phyloP scores from a whole-genome alignment of 352 stramenopile species.

The Elongisporangium senticosum region DNA sequence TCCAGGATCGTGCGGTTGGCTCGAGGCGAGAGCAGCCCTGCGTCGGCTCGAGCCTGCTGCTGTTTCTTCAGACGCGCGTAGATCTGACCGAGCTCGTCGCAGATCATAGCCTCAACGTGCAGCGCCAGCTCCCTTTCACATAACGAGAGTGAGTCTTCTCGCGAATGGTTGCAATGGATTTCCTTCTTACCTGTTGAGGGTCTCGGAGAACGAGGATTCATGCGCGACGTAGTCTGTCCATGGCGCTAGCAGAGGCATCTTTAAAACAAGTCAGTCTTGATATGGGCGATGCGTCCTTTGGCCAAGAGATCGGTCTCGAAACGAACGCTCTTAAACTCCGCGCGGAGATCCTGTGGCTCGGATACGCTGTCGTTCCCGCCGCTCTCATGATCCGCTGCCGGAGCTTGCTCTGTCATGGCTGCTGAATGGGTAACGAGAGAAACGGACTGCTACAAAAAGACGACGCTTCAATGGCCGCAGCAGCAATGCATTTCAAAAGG shows the following conservation, averaged over 20 bases:
- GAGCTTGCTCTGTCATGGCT: background rate
- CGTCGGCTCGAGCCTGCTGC: conserved; percentile 30
- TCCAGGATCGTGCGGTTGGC: conserved; percentile 46
- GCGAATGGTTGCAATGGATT: background rate
- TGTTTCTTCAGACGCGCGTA: conserved; percentile 38
- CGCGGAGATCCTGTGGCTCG: background rate
- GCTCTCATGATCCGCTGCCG: too few species aligned
- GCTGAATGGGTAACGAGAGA: background rate
- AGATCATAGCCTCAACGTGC: conserved; percentile 31
- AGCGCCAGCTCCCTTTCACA: conserved; percentile 28
- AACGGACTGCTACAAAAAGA: background rate
- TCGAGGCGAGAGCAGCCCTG: conserved; percentile 32
- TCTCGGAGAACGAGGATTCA: conserved; percentile 1
- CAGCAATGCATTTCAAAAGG: background rate
- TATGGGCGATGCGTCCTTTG: too few species aligned
- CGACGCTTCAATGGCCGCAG: background rate
- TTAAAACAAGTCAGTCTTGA: background rate
- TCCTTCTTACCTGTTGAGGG: background rate
- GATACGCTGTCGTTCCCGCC: background rate
- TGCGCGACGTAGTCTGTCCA: conserved; percentile 3
- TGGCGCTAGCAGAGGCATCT: conserved; percentile 1
- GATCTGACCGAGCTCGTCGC: conserved; percentile 32
- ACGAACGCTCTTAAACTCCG: background rate
- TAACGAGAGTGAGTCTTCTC: background rate
- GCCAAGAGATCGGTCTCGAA: background rate